Evolutionary conservation across 2,329 filamentous ascomycete species (phyloP).

Genomic region (Colletotrichum euphorbiae): DNA sequence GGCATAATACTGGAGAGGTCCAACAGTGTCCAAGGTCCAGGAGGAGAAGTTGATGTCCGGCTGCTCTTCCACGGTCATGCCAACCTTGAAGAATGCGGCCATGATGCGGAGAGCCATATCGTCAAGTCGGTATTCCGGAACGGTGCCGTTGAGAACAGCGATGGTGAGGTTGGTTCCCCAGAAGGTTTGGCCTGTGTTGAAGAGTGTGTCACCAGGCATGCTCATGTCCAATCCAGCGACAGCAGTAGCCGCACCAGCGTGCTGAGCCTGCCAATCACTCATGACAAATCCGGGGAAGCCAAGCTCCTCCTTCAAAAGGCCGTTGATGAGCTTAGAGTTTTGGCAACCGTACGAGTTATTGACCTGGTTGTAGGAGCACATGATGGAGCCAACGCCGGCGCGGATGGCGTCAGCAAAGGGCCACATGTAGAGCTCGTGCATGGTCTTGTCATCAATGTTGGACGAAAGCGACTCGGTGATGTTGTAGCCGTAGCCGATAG

Average conservation of each 20-base stretch:
- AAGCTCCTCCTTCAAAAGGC: constrained; percentile 81
- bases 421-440: constrained; percentile 84
- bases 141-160: constrained; percentile 87
- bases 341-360: constrained; percentile 87
- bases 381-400: constrained; percentile 72
- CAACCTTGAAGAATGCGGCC: constrained; percentile 76
- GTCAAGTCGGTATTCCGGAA: constrained; percentile 88
- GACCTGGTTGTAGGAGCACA: constrained; percentile 80
- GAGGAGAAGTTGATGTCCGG: constrained; percentile 83
- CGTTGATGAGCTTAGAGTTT: constrained; percentile 81
- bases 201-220: constrained; percentile 87
- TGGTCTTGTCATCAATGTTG: constrained; percentile 77
- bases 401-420: constrained; percentile 79
- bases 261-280: constrained; percentile 80
- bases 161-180: constrained; percentile 92
- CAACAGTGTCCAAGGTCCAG: constrained; percentile 84
- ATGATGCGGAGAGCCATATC: constrained; percentile 92
- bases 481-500: constrained; percentile 65
- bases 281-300: constrained; percentile 86
- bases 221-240: constrained; percentile 84
- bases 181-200: constrained; percentile 78
- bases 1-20: constrained; percentile 73
- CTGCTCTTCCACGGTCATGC: constrained; percentile 60
- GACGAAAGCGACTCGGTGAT: constrained; percentile 70
- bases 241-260: constrained; percentile 74